Conservation (phyloP, 805 yeast species). For the Lipomyces kockii region DNA sequence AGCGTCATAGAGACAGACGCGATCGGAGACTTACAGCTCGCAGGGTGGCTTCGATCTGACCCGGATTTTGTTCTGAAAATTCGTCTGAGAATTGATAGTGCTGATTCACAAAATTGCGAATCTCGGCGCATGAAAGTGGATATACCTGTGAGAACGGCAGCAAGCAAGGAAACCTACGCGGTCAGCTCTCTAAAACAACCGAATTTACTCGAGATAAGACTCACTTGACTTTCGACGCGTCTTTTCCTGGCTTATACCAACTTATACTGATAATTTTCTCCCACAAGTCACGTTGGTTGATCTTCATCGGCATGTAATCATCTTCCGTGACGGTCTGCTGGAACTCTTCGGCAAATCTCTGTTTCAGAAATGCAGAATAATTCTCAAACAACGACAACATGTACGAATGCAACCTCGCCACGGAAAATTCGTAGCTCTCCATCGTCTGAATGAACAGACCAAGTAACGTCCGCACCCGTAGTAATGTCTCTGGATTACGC, state of each 20-base stretch:
- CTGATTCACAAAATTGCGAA: conserved; percentile 66
- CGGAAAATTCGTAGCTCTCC: conserved; percentile 67
- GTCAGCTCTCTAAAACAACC: conserved; percentile 8
- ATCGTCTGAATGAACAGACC: conserved; percentile 76
- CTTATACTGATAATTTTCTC: conserved; percentile 65
- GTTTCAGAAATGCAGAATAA: conserved; percentile 61
- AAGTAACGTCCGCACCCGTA: conserved; percentile 62
- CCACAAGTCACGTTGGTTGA: conserved; percentile 63
- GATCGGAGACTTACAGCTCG: conserved; percentile 45
- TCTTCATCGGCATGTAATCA: conserved; percentile 84
- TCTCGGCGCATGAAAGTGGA: conserved; percentile 80
- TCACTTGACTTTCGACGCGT: conserved; percentile 20
- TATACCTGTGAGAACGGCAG: conserved; percentile 89
- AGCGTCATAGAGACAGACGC: neutral
- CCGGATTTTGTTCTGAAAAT: conserved; percentile 66
- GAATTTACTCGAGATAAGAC: neutral
- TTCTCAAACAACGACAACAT: conserved; percentile 62
- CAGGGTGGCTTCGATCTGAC: conserved; percentile 60
- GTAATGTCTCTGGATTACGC: conserved; percentile 46
- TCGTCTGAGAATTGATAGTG: conserved; percentile 67
- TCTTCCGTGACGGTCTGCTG: conserved; percentile 67
- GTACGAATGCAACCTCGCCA: conserved; percentile 63
- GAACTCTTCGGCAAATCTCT: conserved; percentile 65
- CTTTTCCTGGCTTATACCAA: conserved; percentile 63
- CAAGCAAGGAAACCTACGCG: conserved; percentile 56